Conservation (phyloP, 2,329 filamentous ascomycete genomes). For the Pseudogymnoascus sp. region DNA sequence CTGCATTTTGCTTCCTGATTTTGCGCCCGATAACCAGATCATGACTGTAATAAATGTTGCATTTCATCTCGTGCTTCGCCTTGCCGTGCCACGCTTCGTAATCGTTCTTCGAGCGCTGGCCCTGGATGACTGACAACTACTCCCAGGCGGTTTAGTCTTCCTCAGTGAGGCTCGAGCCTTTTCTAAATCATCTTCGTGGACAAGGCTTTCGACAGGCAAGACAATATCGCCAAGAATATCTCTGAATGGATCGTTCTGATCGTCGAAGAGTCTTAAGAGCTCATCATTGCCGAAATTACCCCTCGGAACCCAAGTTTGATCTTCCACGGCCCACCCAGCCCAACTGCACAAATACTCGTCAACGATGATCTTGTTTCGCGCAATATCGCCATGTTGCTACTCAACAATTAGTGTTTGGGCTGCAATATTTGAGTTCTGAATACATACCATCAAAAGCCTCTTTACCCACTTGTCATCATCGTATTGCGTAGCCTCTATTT, state of each 20-base stretch:
- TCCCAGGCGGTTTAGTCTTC: background rate
- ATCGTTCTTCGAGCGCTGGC: background rate
- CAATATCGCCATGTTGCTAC: background rate
- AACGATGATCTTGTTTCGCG: background rate
- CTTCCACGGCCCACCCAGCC: slow-evolving; percentile 11
- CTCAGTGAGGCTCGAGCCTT: background rate
- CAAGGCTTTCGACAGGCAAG: background rate
- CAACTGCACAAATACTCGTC: slow-evolving; percentile 12
- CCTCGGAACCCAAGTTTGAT: slow-evolving; percentile 3
- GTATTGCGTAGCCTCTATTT: background rate
- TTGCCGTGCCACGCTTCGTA: background rate
- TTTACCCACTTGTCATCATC: slow-evolving; percentile 9
- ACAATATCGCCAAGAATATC: background rate
- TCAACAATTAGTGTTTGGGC: background rate
- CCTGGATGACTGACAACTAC: background rate
- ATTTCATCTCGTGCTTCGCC: no score
- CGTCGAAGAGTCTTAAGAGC: background rate
- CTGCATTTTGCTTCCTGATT: background rate
- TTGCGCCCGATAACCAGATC: background rate
- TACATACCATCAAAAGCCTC: slow-evolving; percentile 6
- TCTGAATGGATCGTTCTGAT: background rate
- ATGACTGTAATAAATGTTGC: background rate
- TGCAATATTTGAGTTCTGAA: background rate
- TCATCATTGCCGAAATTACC: background rate
- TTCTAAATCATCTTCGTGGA: background rate